These are phyloP conservation scores for Penicillium sclerotiorum DNA, from an alignment of 2,329 filamentous ascomycete species.

Conservation along the genomic window DNA sequence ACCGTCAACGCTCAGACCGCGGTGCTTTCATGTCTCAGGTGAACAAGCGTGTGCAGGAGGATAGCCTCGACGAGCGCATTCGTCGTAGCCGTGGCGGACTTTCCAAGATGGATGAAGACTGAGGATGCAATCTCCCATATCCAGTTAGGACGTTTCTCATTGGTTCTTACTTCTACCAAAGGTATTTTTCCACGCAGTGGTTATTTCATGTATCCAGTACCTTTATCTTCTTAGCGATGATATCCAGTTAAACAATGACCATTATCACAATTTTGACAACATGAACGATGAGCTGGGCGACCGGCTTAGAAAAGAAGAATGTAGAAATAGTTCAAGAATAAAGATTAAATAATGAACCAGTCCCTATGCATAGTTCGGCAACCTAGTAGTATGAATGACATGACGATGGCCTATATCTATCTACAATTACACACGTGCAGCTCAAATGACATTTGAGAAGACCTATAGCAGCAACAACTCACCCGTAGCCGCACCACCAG, in stretches of 20 bases:
- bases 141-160: neutral
- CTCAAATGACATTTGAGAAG: slow-evolving; percentile 1
- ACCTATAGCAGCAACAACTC: slow-evolving; percentile 68
- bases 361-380: slow-evolving; percentile 12
- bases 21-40: slow-evolving; percentile 38
- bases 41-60: slow-evolving; percentile 37
- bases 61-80: slow-evolving; percentile 40
- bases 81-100: slow-evolving; percentile 37
- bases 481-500: slow-evolving; percentile 66
- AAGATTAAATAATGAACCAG: slow-evolving; percentile 5
- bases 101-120: slow-evolving; percentile 33
- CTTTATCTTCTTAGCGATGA: slow-evolving; percentile 6
- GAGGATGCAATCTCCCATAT: neutral
- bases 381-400: slow-evolving; percentile 5
- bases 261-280: no score
- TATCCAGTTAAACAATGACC: slow-evolving; percentile 2
- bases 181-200: neutral
- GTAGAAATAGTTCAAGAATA: no score
- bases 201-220: neutral
- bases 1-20: slow-evolving; percentile 45
- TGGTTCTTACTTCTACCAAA: neutral
- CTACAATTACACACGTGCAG: slow-evolving; percentile 18
- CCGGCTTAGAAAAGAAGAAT: neutral
- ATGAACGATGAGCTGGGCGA: neutral
- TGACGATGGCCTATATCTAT: slow-evolving; percentile 11